Percentiles rank a stretch among this genome's conserved stretches.
These are phyloP conservation scores for Trichophyton verrucosum DNA, from an alignment of 2,329 filamentous ascomycete genomes.

Conservation along the genomic window DNA sequence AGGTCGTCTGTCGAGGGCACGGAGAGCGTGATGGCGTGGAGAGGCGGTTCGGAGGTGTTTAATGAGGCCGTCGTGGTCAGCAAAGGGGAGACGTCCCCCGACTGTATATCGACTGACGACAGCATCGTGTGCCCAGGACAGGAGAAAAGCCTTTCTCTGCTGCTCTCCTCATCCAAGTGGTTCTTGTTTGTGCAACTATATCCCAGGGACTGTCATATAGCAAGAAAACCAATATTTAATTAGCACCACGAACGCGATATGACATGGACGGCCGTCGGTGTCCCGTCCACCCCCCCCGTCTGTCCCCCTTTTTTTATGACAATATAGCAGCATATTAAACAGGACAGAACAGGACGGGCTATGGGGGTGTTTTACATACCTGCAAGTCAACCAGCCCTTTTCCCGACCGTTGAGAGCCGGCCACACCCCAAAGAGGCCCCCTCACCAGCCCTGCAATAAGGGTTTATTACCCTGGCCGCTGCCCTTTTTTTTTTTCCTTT, in stretches of 20 bases:
- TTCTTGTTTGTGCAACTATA: neutral
- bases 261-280: too few relatives aligned
- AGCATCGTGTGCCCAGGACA: neutral
- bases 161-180: neutral
- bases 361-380: neutral
- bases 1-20: neutral
- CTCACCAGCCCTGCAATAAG: neutral
- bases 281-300: too few relatives aligned
- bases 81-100: neutral
- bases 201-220: neutral
- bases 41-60: neutral
- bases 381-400: neutral
- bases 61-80: neutral
- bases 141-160: neutral
- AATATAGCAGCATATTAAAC: too few relatives aligned
- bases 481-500: neutral
- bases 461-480: too few relatives aligned
- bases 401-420: neutral
- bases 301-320: too few relatives aligned
- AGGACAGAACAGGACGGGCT: too few relatives aligned
- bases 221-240: neutral
- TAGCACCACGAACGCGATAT: too few relatives aligned
- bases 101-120: neutral
- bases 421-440: neutral
- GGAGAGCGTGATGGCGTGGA: neutral